Evolutionary conservation across 176 grass and related monocot species (phyloP), one percentile per base, ranked within the genome.

Genomic region (Eragrostis nindensis): DNA sequence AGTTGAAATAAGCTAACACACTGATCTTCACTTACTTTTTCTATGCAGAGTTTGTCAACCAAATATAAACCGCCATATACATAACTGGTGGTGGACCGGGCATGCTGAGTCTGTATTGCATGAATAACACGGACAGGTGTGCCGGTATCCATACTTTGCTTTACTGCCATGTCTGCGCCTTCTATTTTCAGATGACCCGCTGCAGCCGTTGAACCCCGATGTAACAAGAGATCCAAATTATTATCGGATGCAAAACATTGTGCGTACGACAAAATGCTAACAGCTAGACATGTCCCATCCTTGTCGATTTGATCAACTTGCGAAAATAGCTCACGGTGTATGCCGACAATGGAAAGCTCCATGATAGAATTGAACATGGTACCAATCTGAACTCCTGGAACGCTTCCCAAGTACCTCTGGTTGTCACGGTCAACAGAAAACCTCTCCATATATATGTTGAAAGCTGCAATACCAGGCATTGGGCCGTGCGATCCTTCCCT

Each of bases 1-100:
- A 96, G 55, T 74, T 66, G 87, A 64, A 90, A 96, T 38, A 68
- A 80, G 75, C 19, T 84, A 61, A 85, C 25, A 82, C 73, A 82
- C 0, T 15, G 17, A 65, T 65, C 72, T 46, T 62, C 74, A 3
- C 7, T 48, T 29, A 29, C 40, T 73, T 86, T 59, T 48, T 86
- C 81, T 62, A 19, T 81, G 27, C 41, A 56, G 47, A 70, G 88
- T 36, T 88, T 90, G 65, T 92, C 83, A 1, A 96, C 82, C n/a
- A 43, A 78, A 84, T 96, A 96, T 7, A 92, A 91, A n/a, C 90
- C 90, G 38, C 79, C 88, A 68, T 96, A 96, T 14, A 90, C 76
- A 60, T 92, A 96, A 52, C 30, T 86, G n/a, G 63, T 79, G 63
- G 60, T 47, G 0, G 55, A 10, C 52, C 8, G 61, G 13, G 19